Evolutionary conservation across 306 rosid species (phyloP).

Genomic region (Pterocarpus macrocarpus): DNA sequence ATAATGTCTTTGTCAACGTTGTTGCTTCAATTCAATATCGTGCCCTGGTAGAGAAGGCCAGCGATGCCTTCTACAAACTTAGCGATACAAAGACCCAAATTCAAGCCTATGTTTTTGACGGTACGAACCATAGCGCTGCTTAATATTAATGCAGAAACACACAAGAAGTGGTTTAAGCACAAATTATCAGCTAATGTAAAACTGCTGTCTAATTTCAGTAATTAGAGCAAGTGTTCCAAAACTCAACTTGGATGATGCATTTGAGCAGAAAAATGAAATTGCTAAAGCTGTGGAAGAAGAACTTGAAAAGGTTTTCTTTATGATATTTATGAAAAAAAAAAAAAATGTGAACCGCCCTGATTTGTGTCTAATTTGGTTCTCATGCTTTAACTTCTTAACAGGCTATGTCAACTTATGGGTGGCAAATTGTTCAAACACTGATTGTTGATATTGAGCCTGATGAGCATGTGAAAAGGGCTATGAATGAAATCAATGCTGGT

Average conservation of each 20-base stretch:
- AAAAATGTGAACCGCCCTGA: neutral
- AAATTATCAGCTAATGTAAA: constrained; percentile 17
- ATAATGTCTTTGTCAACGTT: constrained; percentile 82
- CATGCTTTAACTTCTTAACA: constrained; percentile 43
- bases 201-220: constrained; percentile 46
- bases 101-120: constrained; percentile 82
- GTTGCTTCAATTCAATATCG: constrained; percentile 85
- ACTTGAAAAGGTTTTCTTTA: constrained; percentile 65
- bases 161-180: neutral
- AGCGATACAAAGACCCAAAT: constrained; percentile 77
- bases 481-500: constrained; percentile 90
- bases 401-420: constrained; percentile 87
- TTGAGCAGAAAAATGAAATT: constrained; percentile 76
- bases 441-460: constrained; percentile 81
- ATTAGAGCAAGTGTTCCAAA: constrained; percentile 73
- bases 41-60: constrained; percentile 73
- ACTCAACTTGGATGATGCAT: constrained; percentile 69
- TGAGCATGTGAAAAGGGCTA: constrained; percentile 76
- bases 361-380: constrained; percentile 25
- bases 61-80: constrained; percentile 80
- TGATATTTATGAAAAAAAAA: neutral
- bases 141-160: neutral
- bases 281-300: constrained; percentile 81
- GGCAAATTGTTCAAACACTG: constrained; percentile 83
- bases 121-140: constrained; percentile 47